Conservation (phyloP, 805 yeast genomes). For the baker's yeast (Saccharomyces cerevisiae) region DNA sequence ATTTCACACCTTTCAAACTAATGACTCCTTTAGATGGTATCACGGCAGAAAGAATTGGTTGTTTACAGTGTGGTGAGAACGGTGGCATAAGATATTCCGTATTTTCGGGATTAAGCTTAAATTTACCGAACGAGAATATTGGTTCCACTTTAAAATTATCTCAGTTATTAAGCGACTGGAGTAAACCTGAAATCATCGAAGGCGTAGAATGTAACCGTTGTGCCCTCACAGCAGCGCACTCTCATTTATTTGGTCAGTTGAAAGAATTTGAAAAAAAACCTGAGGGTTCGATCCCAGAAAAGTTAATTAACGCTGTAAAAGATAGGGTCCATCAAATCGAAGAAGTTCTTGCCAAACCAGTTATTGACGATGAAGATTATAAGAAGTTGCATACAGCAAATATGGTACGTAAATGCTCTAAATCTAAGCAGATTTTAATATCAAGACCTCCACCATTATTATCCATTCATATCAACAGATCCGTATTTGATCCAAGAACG, state of each 20-base stretch:
- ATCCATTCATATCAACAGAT: constrained; percentile 82
- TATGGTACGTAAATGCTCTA: constrained; percentile 64
- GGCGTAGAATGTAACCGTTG: constrained; percentile 95
- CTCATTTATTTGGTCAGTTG: constrained; percentile 38
- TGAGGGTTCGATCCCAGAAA: constrained; percentile 18
- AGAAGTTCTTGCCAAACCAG: constrained; percentile 51
- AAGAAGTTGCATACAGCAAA: constrained; percentile 65
- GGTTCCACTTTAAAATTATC: constrained; percentile 40
- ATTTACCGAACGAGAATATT: constrained; percentile 46
- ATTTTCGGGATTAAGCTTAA: constrained; percentile 63
- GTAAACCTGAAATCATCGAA: constrained; percentile 74
- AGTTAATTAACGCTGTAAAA: constrained; percentile 31
- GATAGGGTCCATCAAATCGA: constrained; percentile 43
- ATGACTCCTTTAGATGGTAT: constrained; percentile 90
- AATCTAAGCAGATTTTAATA: constrained; percentile 74
- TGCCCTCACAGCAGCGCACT: constrained; percentile 56
- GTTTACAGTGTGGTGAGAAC: constrained; percentile 83
- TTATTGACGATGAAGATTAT: constrained; percentile 73
- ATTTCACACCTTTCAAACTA: constrained; percentile 44
- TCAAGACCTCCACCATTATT: constrained; percentile 77
- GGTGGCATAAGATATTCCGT: constrained; percentile 86
- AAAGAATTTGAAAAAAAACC: constrained; percentile 20
- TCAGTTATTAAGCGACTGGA: constrained; percentile 57
- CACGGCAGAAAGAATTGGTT: constrained; percentile 82
- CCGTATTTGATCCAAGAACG: constrained; percentile 83